Conservation (phyloP, 192 early-diverging fungal genomes). For the Coemansia aciculifera region DNA sequence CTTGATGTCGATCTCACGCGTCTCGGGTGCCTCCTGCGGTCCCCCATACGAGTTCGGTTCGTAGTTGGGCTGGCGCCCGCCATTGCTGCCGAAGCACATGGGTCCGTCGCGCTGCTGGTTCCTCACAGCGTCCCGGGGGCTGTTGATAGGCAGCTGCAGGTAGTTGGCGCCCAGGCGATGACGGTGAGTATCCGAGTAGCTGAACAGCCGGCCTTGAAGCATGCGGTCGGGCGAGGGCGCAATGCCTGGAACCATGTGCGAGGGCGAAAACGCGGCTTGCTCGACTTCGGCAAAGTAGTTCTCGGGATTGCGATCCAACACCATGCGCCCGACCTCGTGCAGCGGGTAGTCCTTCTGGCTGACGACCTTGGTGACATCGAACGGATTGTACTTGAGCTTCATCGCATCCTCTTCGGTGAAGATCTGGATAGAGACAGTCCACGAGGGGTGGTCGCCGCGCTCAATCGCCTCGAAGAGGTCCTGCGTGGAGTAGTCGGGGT, state of each 20-base stretch:
- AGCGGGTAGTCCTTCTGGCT: constrained; percentile 67
- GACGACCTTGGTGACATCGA: constrained; percentile 71
- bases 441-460: constrained; percentile 64
- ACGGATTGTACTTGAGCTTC: constrained; percentile 65
- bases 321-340: constrained; percentile 67
- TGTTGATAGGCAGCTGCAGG: constrained; percentile 71
- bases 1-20: constrained; percentile 32
- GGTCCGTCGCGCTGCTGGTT: constrained; percentile 72
- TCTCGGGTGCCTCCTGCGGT: constrained; percentile 33
- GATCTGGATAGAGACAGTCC: constrained; percentile 67
- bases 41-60: constrained; percentile 64
- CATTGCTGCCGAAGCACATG: constrained; percentile 58
- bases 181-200: constrained; percentile 71
- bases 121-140: constrained; percentile 49
- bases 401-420: constrained; percentile 61
- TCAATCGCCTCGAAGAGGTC: constrained; percentile 67
- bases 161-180: constrained; percentile 72
- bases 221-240: constrained; percentile 67
- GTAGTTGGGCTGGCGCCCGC: constrained; percentile 63
- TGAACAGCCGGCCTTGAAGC: constrained; percentile 73
- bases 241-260: constrained; percentile 70
- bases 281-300: constrained; percentile 79
- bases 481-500: constrained; percentile 62
- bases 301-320: constrained; percentile 69
- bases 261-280: constrained; percentile 71